phyloP scores from a whole-genome alignment of 164 flowering plant genomes.

The Tinospora cordifolia region DNA sequence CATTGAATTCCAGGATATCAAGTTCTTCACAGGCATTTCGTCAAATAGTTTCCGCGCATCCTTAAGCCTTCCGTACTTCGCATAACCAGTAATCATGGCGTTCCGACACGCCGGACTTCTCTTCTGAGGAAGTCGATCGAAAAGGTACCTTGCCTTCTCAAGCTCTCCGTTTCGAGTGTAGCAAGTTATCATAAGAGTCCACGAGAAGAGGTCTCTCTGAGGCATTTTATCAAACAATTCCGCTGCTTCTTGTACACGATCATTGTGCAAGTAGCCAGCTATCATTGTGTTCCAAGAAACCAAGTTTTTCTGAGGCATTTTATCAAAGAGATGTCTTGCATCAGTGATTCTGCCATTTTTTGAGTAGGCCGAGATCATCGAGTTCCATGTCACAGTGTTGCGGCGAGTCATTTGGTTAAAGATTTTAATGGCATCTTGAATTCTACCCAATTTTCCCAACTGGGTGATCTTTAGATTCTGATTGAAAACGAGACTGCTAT shows the following conservation, averaged over 20 bases:
- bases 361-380: conserved; percentile 2
- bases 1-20: conserved; percentile 9
- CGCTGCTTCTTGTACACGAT: neutral
- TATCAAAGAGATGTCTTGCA: neutral
- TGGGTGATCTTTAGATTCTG: conserved; percentile 2
- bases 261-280: conserved; percentile 6
- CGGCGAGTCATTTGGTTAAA: conserved; percentile 4
- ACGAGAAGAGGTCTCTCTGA: neutral
- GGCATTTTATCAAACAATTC: conserved; percentile 7
- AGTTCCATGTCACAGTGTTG: conserved; percentile 9
- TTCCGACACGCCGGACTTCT: conserved; percentile 6
- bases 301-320: conserved; percentile 4
- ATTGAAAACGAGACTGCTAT: neutral
- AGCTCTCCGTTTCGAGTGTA: conserved; percentile 6
- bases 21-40: conserved; percentile 6
- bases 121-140: neutral
- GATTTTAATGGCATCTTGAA: conserved; percentile 3
- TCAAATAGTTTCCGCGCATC: conserved; percentile 1
- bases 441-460: conserved; percentile 3
- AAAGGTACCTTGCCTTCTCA: conserved; percentile 4
- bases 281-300: conserved; percentile 10
- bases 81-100: conserved; percentile 10
- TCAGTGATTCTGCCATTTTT: conserved; percentile 4
- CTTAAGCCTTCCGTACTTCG: neutral
- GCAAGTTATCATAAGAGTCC: conserved; percentile 11